These are phyloP conservation scores for Metarhizium album DNA, from an alignment of 2,329 filamentous ascomycete genomes.

Conservation along the genomic window DNA sequence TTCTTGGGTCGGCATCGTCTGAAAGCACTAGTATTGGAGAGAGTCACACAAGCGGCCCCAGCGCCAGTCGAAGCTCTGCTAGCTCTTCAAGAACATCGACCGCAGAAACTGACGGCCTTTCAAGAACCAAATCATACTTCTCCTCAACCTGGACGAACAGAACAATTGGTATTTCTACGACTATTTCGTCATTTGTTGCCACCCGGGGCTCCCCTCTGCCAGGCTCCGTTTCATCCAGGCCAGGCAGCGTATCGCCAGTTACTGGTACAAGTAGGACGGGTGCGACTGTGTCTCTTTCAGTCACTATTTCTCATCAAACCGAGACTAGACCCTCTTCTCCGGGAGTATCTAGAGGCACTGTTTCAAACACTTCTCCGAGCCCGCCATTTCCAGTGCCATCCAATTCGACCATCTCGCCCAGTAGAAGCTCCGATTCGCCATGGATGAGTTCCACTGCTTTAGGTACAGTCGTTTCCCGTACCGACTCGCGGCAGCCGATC, in stretches of 20 bases:
- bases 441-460: slow-evolving; percentile 3
- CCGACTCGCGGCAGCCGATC: not conserved
- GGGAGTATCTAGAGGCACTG: not conserved
- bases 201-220: slow-evolving; percentile 1
- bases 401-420: not conserved
- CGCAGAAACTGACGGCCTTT: not conserved
- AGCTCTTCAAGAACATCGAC: not conserved
- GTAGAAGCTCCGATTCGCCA: not conserved
- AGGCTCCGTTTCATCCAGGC: not conserved
- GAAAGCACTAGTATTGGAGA: not conserved
- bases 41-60: not conserved
- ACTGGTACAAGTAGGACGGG: not conserved
- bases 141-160: slow-evolving; percentile 4
- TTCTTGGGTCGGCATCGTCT: not conserved
- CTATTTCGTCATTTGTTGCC: not conserved
- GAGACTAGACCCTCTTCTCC: not conserved
- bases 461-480: not conserved
- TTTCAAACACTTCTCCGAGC: not conserved
- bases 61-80: not conserved
- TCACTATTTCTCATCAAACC: not conserved
- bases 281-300: not conserved
- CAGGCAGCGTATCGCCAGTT: not conserved
- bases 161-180: not conserved
- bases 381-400: not conserved
- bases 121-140: slow-evolving; percentile 5